Evolutionary conservation across 2,329 filamentous ascomycete genomes (phyloP), one percentile per base, ranked within the genome.

Genomic region (Aspergillus clavatus): DNA sequence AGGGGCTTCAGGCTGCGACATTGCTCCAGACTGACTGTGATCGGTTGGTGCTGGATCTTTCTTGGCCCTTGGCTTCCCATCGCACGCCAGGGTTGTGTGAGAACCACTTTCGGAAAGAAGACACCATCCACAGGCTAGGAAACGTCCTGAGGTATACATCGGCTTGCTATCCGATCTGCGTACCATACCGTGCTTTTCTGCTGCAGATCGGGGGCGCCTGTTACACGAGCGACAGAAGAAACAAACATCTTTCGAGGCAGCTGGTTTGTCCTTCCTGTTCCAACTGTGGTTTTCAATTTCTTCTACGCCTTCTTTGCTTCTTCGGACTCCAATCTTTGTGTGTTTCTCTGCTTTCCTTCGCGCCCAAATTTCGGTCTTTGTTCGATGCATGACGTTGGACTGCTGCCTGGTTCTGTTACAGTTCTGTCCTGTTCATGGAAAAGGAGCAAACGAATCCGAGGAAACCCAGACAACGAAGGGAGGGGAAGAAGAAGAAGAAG

Each of bases 171-270:
- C 39, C 51, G 50, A 48, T 52, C 48, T 53, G 31, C 31, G 47
- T 48, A 50, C 53, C 48, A 50, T 42, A 55, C n/a, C n/a, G 53
- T 54, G 54, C 50, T 50, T 52, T 48, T 52, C 50, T 48, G n/a
- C n/a, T n/a, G 58, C 50, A 59, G 47, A 58, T 61, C 58, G 51
- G 55, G 56, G 49, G 57, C 53, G 48, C n/a, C n/a, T 55, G 61
- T 64, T 63, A 63, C 60, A 65, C 59, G 44, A 62, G 39, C 48
- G 44, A 50, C 23, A 56, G n/a, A n/a, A 48, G 52, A 47, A 47
- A 55, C 62, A 63, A 63, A 62, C 61, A 62, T 65, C 52, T 55
- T 60, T 54, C 51, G 58, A 54, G 55, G 46, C 53, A 53, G 48
- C 48, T 56, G 60, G 59, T 63, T 47, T 49, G 62, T 63, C 55